phyloP scores from a whole-genome alignment of 2,329 filamentous ascomycete genomes.

The Fusarium setosum region DNA sequence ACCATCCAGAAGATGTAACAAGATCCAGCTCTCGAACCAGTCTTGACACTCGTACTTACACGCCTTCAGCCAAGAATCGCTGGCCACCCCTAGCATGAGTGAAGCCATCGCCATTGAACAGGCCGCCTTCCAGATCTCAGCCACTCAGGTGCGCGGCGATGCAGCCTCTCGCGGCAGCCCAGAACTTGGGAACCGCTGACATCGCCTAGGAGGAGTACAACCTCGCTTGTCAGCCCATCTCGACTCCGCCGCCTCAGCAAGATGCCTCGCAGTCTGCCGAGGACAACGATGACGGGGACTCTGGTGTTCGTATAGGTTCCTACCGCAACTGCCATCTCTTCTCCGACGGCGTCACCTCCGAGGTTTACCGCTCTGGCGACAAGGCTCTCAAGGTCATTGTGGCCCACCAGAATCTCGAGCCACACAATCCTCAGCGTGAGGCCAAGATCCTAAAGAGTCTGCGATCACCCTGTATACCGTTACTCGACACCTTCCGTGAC shows the following conservation, averaged over 20 bases:
- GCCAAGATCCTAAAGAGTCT: constrained; percentile 76
- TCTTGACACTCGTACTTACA: not conserved
- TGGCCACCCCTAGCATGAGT: constrained; percentile 44
- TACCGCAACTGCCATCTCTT: constrained; percentile 66
- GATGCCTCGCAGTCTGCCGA: not conserved
- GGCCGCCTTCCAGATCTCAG: constrained; percentile 68
- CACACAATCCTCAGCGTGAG: constrained; percentile 86
- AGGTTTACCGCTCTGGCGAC: constrained; percentile 77
- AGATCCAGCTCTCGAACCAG: not conserved
- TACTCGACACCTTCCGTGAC: constrained; percentile 81
- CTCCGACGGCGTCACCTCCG: constrained; percentile 81
- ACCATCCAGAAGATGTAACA: constrained; percentile 65
- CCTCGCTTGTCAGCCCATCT: constrained; percentile 50
- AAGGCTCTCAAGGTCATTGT: constrained; percentile 88
- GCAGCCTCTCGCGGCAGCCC: constrained; percentile 19
- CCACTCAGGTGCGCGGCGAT: constrained; percentile 63
- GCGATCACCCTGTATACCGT: constrained; percentile 67
- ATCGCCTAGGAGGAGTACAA: constrained; percentile 68
- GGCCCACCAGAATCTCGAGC: constrained; percentile 76
- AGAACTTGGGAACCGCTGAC: constrained; percentile 39
- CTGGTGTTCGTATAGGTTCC: constrained; percentile 62
- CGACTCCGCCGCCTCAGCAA: constrained; percentile 19
- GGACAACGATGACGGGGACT: constrained; percentile 13
- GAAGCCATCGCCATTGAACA: constrained; percentile 75
- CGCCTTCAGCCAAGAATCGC: constrained; percentile 43